Evolutionary conservation across 1,284 basidiomycete genomes (phyloP).

Genomic region (Omphalotus olearius): DNA sequence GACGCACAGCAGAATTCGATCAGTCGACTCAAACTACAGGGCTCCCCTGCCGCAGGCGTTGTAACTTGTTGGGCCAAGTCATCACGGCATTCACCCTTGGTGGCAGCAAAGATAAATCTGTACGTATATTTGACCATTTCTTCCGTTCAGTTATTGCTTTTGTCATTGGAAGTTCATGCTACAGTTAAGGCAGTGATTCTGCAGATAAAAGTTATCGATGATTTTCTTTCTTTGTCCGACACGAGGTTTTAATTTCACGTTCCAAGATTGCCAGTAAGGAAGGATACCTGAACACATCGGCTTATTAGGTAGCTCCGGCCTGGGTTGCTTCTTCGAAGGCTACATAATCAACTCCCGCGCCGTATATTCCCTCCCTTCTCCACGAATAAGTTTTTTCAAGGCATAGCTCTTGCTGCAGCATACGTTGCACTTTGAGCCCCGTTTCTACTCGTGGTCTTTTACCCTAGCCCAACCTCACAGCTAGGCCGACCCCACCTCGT

Average conservation of each 20-base stretch:
- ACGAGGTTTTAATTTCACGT: conserved; percentile 41
- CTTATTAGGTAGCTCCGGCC: conserved; percentile 6
- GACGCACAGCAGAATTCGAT: too few relatives aligned
- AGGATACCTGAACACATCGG: conserved; percentile 12
- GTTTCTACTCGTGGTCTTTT: conserved; percentile 23
- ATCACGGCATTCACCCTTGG: conserved; percentile 4
- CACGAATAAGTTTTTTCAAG: conserved; percentile 14
- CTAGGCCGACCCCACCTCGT: conserved; percentile 42
- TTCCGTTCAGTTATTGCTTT: background rate
- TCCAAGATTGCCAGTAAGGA: conserved; percentile 39
- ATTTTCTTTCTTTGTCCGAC: conserved; percentile 16
- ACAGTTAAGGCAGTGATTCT: conserved; percentile 5
- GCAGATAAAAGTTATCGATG: conserved; percentile 2
- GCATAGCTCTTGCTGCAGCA: conserved; percentile 6
- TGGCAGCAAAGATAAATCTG: background rate
- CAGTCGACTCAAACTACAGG: too few relatives aligned
- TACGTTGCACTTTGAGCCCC: conserved; percentile 9
- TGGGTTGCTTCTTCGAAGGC: conserved; percentile 1
- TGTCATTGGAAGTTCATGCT: conserved; percentile 1
- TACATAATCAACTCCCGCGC: conserved; percentile 20
- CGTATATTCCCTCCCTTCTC: conserved; percentile 11
- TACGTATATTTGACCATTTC: background rate
- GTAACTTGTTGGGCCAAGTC: too few relatives aligned
- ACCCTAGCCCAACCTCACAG: conserved; percentile 28
- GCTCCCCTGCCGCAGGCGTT: too few relatives aligned